Percentiles rank a stretch among this genome's conserved stretches.
phyloP scores from a whole-genome alignment of 2,329 filamentous ascomycete species.

The Cercospora sesami region DNA sequence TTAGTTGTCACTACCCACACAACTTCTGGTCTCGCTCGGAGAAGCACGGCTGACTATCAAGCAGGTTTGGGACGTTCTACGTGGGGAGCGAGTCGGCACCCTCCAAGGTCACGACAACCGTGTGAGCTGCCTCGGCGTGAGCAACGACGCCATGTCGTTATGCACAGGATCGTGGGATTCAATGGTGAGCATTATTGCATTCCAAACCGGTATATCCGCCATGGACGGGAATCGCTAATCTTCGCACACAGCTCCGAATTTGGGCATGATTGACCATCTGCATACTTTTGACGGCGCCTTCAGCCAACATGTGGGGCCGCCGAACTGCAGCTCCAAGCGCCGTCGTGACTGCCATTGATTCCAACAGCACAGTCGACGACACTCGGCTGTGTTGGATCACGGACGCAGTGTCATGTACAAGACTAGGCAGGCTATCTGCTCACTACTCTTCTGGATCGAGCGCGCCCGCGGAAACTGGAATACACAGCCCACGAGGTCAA shows the following conservation, averaged over 20 bases:
- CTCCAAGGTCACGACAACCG: slow-evolving; percentile 97
- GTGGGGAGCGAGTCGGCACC: slow-evolving; percentile 94
- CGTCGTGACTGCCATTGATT: background rate
- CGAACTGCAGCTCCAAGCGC: background rate
- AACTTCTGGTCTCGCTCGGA: background rate
- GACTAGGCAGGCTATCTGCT: slow-evolving; percentile 14
- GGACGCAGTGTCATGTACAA: slow-evolving; percentile 21
- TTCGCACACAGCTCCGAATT: slow-evolving; percentile 48
- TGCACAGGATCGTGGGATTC: slow-evolving; percentile 99
- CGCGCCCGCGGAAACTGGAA: slow-evolving; percentile 10
- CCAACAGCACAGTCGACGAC: background rate
- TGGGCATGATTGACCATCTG: slow-evolving; percentile 47
- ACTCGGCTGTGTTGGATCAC: slow-evolving; percentile 16
- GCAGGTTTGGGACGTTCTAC: slow-evolving; percentile 95
- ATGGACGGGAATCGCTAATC: slow-evolving; percentile 24
- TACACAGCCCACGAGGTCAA: slow-evolving; percentile 17
- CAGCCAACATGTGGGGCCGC: background rate
- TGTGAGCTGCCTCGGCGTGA: slow-evolving; percentile 96
- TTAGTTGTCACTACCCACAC: slow-evolving; percentile 47
- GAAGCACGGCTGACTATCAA: slow-evolving; percentile 14
- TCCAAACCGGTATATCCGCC: background rate
- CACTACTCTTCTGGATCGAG: slow-evolving; percentile 18
- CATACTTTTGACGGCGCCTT: background rate
- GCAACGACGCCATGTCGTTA: slow-evolving; percentile 97
- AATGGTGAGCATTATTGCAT: slow-evolving; percentile 65